These are phyloP conservation scores for Coemansia sp. DNA, from an alignment of 371 early-diverging fungal genomes.

Conservation along the genomic window DNA sequence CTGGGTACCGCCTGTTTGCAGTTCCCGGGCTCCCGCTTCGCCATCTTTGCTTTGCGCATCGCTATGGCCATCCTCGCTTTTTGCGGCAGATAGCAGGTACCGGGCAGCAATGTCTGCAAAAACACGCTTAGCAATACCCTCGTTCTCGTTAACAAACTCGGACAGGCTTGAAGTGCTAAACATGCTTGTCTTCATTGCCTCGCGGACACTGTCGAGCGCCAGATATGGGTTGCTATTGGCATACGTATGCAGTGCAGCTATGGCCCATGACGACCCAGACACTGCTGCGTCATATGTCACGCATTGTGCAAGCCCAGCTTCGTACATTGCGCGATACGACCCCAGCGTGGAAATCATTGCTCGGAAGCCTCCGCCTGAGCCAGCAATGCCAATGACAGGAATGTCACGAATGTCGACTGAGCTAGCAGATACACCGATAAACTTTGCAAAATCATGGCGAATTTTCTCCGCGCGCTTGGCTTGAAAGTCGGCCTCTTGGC, in stretches of 20 bases:
- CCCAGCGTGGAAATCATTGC: conserved; percentile 66
- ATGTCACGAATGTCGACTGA: conserved; percentile 63
- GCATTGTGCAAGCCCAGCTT: conserved; percentile 59
- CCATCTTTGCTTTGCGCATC: not conserved
- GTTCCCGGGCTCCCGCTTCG: not conserved
- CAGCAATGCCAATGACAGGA: conserved; percentile 65
- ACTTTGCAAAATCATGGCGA: conserved; percentile 62
- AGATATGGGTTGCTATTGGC: conserved; percentile 28
- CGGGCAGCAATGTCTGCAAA: conserved; percentile 36
- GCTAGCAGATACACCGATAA: conserved; percentile 61
- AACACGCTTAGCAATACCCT: conserved; percentile 35
- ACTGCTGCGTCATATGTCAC: conserved; percentile 61
- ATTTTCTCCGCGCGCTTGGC: conserved; percentile 54
- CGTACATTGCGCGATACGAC: conserved; percentile 58
- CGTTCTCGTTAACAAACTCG: conserved; percentile 42
- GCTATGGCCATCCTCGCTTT: not conserved
- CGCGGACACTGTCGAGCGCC: conserved; percentile 46
- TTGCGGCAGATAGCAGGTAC: conserved; percentile 25
- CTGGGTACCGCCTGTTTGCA: not conserved
- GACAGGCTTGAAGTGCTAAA: conserved; percentile 51
- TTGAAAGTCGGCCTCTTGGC: conserved; percentile 56
- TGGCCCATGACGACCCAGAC: conserved; percentile 50
- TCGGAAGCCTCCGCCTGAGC: conserved; percentile 71
- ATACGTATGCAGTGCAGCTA: conserved; percentile 45
- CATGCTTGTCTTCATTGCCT: conserved; percentile 48